Percentiles rank a stretch among this genome's conserved stretches.
phyloP scores from a whole-genome alignment of 805 yeast species.

The Wickerhamomyces hampshirensis region DNA sequence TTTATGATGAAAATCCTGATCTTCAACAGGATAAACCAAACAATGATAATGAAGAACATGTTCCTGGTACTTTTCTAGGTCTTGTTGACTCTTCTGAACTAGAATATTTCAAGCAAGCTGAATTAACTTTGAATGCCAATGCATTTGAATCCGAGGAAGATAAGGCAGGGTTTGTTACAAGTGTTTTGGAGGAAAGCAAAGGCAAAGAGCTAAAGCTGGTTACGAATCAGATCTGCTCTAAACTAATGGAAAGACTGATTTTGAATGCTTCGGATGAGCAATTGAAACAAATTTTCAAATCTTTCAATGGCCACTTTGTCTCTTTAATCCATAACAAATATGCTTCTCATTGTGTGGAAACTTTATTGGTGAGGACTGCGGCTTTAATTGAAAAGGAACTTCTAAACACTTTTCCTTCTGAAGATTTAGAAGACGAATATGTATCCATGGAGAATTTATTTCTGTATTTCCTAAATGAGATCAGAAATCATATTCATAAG shows the following conservation, averaged over 20 bases:
- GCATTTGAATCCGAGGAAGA: slow-evolving; percentile 76
- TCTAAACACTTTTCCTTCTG: slow-evolving; percentile 37
- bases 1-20: too few species aligned
- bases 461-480: slow-evolving; percentile 58
- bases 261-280: slow-evolving; percentile 60
- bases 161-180: slow-evolving; percentile 60
- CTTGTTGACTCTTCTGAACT: slow-evolving; percentile 77
- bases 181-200: slow-evolving; percentile 78
- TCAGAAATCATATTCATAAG: slow-evolving; percentile 50
- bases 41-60: slow-evolving; percentile 15
- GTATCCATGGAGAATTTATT: slow-evolving; percentile 65
- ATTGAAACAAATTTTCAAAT: slow-evolving; percentile 56
- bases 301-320: slow-evolving; percentile 71
- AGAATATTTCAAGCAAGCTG: slow-evolving; percentile 92
- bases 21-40: too few species aligned
- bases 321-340: slow-evolving; percentile 81
- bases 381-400: slow-evolving; percentile 72
- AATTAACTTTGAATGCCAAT: slow-evolving; percentile 74
- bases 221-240: slow-evolving; percentile 93
- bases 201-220: slow-evolving; percentile 91
- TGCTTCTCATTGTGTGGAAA: slow-evolving; percentile 90
- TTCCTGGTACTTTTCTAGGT: slow-evolving; percentile 67
- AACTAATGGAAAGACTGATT: slow-evolving; percentile 83
- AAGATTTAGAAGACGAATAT: slow-evolving; percentile 29
- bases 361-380: slow-evolving; percentile 71